These are phyloP conservation scores for Tetrapisispora pingtungensis DNA, from an alignment of 805 yeast genomes.

Conservation along the genomic window DNA sequence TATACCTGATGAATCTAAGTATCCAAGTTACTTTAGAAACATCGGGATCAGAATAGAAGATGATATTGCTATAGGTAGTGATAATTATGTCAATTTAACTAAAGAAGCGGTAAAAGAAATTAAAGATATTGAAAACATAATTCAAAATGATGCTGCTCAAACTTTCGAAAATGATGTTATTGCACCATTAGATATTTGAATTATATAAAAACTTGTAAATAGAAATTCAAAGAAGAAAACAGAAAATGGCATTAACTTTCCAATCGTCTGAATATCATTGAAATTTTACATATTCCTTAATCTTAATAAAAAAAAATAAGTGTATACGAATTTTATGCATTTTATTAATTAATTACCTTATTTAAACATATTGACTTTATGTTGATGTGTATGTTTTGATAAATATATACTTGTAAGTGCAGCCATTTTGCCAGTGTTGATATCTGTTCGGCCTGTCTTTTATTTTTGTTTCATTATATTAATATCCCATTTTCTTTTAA, in stretches of 20 bases:
- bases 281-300: no score
- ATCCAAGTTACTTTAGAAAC: constrained; percentile 74
- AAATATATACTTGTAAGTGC: no score
- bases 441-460: no score
- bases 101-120: constrained; percentile 81
- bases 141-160: constrained; percentile 50
- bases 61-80: constrained; percentile 72
- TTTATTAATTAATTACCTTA: neutral
- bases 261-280: no score
- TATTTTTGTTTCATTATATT: neutral
- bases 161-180: constrained; percentile 35
- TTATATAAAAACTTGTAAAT: constrained; percentile 1
- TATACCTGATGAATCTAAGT: constrained; percentile 58
- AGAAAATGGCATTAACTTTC: no score
- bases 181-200: constrained; percentile 16
- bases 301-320: no score
- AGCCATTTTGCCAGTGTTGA: no score
- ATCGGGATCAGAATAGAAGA: constrained; percentile 95
- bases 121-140: constrained; percentile 64
- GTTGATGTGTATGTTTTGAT: no score
- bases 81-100: constrained; percentile 51
- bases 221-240: no score
- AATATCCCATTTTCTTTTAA: neutral
- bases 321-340: neutral
- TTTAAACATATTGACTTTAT: neutral